Conservation (phyloP, 257 asterid species). For the Solanum bulbocastanum region DNA sequence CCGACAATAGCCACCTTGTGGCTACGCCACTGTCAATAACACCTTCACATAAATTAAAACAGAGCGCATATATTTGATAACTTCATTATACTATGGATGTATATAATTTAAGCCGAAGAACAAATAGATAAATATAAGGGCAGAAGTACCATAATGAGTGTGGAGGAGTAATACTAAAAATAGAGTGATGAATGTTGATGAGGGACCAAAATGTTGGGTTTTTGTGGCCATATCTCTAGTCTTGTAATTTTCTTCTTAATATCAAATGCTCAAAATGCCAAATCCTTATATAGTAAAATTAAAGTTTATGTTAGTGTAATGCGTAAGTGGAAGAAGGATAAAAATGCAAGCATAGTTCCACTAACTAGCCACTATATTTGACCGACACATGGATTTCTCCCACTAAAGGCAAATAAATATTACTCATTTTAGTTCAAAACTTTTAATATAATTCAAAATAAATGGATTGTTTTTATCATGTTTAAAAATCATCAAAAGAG, state of each 20-base stretch:
- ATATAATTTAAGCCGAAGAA: not conserved
- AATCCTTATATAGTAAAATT: not conserved
- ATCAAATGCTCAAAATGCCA: not conserved
- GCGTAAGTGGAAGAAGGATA: not conserved
- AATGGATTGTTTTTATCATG: not conserved
- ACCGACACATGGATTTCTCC: constrained; percentile 19
- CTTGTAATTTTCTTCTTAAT: not conserved
- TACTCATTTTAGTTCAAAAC: no score
- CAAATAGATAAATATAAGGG: not conserved
- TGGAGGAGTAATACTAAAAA: constrained; percentile 34
- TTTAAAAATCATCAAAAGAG: no score
- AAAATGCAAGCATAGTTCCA: constrained; percentile 7
- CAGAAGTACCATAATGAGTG: constrained; percentile 28
- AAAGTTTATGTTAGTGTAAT: not conserved
- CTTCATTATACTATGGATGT: not conserved
- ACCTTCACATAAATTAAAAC: not conserved
- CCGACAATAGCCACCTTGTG: no score
- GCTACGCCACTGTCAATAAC: no score
- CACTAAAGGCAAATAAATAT: constrained; percentile 2
- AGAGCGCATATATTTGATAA: not conserved
- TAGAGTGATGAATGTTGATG: constrained; percentile 23
- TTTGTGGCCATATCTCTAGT: constrained; percentile 12
- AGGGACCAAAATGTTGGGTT: not conserved
- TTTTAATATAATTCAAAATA: no score
- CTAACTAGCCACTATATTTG: constrained; percentile 14